Base-by-base conservation (phyloP, 768 basidiomycete genomes). In the Hortiboletus flavorubellus region DNA sequence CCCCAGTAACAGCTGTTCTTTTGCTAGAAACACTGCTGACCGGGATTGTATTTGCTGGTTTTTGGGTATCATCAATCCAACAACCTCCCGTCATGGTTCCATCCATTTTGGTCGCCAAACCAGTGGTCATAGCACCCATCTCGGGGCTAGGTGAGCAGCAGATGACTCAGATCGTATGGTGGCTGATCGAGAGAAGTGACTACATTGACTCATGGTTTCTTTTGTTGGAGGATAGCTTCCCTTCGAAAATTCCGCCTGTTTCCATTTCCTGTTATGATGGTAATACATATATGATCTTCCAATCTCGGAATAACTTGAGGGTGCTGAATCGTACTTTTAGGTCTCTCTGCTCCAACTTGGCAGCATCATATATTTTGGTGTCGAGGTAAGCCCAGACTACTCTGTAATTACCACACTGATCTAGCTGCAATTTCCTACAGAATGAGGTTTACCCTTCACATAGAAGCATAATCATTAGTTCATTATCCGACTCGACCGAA, bases 151-250 rank as follows among this genome's bases (percentile, higher is more conserved):
- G 65, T 66, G n/a, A 63, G 59, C 3, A 8, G 26, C 31, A 30
- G 14, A 38, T 23, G 1, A 0, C 8, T 33, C 30, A 4, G 4
- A 39, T 29, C 2, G 8, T 21, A n/a, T 12, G 2, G n/a, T 15
- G 8, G 12, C 42, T 59, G 8, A 62, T 18, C 2, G 0, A 41
- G 5, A 21, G 12, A 11, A 59, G 65, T 66, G 12, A 60, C 58
- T 8, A 55, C 51, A 10, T 6, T 60, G 21, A 57, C 56, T 2
- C 67, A 68, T 9, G 49, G 61, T 7, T 66, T 66, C 31, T 61
- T 49, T 50, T 66, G 61, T 40, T 68, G 65, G 67, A 44, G 59
- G 50, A 61, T 68, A 55, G 45, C 51, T 21, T 42, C 29, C 10
- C 47, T 66, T 23, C 30, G 34, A 7, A 47, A 9, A 37, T 58